These are phyloP conservation scores for Paecilomyces sp. DNA, from an alignment of 2,329 filamentous ascomycete species.

Conservation along the genomic window DNA sequence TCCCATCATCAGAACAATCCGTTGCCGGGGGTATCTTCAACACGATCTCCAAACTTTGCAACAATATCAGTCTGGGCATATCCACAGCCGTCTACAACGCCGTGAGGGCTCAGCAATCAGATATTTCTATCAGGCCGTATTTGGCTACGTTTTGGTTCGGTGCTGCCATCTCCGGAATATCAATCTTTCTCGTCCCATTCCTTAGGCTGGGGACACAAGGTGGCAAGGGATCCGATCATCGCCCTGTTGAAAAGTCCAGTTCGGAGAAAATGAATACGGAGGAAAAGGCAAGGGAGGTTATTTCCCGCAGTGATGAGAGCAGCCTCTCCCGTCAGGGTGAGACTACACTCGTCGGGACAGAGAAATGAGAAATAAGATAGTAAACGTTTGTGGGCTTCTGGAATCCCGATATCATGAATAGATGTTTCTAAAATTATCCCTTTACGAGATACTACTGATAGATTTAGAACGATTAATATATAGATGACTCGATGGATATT, in stretches of 20 bases:
- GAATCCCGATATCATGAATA: not conserved
- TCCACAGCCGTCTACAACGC: slow-evolving; percentile 45
- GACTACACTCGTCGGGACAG: not conserved
- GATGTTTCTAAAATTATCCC: not conserved
- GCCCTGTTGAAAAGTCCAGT: not conserved
- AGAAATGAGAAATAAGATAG: not conserved
- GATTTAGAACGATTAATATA: not conserved
- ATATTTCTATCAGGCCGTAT: slow-evolving; percentile 18
- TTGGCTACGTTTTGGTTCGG: slow-evolving; percentile 23
- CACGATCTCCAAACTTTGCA: slow-evolving; percentile 55
- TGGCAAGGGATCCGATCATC: not conserved
- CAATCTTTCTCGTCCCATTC: slow-evolving; percentile 21
- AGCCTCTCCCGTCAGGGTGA: not conserved
- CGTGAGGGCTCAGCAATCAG: slow-evolving; percentile 11
- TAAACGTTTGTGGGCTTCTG: not conserved
- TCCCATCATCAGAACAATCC: slow-evolving; percentile 56
- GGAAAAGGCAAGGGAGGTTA: not conserved
- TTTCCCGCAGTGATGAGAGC: not conserved
- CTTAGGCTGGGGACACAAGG: slow-evolving; percentile 23
- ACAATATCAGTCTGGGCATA: slow-evolving; percentile 55
- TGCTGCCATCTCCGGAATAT: slow-evolving; percentile 17
- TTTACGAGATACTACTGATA: not conserved
- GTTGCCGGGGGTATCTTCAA: slow-evolving; percentile 63
- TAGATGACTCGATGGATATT: not conserved
- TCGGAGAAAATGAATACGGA: not conserved